Conservation (phyloP, 108 stramenopile species). For the Pseudonitzschia multistriata region DNA sequence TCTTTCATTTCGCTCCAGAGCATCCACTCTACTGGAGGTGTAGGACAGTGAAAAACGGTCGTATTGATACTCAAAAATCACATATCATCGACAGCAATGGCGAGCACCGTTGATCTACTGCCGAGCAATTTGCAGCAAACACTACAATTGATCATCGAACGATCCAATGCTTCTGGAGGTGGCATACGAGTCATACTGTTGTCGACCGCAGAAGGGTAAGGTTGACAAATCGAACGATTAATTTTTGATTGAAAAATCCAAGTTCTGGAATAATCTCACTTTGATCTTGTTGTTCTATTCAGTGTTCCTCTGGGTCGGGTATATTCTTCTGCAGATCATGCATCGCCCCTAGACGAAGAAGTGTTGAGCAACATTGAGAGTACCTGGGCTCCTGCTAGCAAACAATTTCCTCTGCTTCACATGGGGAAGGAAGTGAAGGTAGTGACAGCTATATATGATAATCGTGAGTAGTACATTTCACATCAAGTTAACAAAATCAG, state of each 20-base stretch:
- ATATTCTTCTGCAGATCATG: constrained; percentile 27
- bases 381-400: constrained; percentile 57
- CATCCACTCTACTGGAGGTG: not conserved
- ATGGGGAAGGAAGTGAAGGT: constrained; percentile 48
- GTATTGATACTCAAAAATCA: not conserved
- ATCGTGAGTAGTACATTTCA: constrained; percentile 19
- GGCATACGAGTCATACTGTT: constrained; percentile 49
- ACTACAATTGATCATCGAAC: constrained; percentile 38
- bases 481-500: not conserved
- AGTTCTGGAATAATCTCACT: not conserved
- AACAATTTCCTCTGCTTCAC: constrained; percentile 53
- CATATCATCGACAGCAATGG: constrained; percentile 17
- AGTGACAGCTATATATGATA: constrained; percentile 57
- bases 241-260: not conserved
- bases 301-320: constrained; percentile 47
- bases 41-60: not conserved
- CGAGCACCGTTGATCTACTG: constrained; percentile 36
- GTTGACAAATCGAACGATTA: not conserved
- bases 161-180: constrained; percentile 32
- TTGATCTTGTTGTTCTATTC: not conserved
- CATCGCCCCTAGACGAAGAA: constrained; percentile 36
- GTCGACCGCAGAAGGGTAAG: constrained; percentile 51
- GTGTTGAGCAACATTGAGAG: constrained; percentile 44
- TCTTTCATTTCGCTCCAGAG: not conserved
- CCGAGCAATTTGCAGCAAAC: constrained; percentile 44